phyloP scores from a whole-genome alignment of 2,329 filamentous ascomycete genomes.

The Fusarium temperatum region DNA sequence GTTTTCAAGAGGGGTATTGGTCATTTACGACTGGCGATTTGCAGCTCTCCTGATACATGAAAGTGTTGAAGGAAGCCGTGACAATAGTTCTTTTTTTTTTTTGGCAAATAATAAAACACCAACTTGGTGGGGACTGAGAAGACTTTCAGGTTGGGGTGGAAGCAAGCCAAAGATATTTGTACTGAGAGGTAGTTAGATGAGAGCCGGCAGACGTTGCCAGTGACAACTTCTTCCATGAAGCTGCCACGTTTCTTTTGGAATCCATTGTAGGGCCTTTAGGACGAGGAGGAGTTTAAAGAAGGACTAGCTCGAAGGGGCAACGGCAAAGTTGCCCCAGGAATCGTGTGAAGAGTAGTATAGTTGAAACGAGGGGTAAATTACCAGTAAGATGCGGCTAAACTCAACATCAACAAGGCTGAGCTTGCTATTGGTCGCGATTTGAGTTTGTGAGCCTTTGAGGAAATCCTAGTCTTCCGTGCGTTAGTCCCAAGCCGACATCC shows the following conservation, averaged over 20 bases:
- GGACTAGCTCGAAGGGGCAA: neutral
- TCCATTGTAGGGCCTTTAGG: neutral
- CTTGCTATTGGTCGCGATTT: neutral
- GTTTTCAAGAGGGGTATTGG: neutral
- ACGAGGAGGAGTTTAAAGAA: too few relatives aligned
- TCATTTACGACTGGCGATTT: neutral
- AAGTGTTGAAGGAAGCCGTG: neutral
- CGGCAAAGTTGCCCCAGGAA: neutral
- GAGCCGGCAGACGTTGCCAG: neutral
- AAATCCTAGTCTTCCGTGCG: neutral
- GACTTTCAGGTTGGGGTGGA: neutral
- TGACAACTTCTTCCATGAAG: neutral
- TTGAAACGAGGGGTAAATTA: neutral
- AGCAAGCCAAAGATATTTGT: neutral
- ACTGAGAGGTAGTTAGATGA: neutral
- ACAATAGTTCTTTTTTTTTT: accelerated
- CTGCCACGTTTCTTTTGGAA: neutral
- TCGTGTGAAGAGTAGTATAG: neutral
- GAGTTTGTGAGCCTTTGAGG: neutral
- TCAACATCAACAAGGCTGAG: neutral
- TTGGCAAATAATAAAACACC: neutral
- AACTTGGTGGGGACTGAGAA: neutral
- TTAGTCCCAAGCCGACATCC: neutral
- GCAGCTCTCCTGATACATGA: too few relatives aligned
- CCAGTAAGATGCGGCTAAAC: neutral